Evolutionary conservation across 176 grass and related monocot genomes (phyloP).

Genomic region (Aegilops sharonensis): DNA sequence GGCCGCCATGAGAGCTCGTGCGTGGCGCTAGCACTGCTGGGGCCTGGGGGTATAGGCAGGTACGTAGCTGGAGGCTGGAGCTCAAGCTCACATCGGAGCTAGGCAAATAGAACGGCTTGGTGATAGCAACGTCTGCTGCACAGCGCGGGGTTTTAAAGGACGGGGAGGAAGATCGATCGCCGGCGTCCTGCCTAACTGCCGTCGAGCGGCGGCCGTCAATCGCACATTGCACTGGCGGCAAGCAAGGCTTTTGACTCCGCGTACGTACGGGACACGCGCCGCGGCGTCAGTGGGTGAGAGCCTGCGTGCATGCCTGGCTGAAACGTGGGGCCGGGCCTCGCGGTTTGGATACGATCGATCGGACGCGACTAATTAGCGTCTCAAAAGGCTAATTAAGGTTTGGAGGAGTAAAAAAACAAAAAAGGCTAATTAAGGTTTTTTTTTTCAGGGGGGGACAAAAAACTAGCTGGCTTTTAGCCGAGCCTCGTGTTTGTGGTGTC

Average conservation of each 20-base stretch:
- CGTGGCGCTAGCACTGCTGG: not conserved
- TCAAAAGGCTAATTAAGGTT: not conserved
- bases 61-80: not conserved
- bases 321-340: not conserved
- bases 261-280: not conserved
- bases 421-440: not conserved
- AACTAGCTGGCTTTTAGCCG: too few species aligned
- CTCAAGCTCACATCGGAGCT: conserved; percentile 28
- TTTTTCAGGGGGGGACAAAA: too few species aligned
- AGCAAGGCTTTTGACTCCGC: not conserved
- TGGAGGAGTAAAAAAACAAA: not conserved
- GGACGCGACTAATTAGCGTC: not conserved
- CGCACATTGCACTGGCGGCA: not conserved
- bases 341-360: not conserved
- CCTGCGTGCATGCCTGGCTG: not conserved
- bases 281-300: not conserved
- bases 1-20: conserved; percentile 30
- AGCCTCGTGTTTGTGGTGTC: too few species aligned
- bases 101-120: not conserved
- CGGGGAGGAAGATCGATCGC: not conserved
- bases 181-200: conserved; percentile 40
- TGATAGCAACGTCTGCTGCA: conserved; percentile 54
- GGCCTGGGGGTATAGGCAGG: not conserved
- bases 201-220: not conserved
- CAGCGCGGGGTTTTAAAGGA: conserved; percentile 34